Conservation (phyloP, 2,329 filamentous ascomycete genomes). For the Sporothrix brunneoviolacea region DNA sequence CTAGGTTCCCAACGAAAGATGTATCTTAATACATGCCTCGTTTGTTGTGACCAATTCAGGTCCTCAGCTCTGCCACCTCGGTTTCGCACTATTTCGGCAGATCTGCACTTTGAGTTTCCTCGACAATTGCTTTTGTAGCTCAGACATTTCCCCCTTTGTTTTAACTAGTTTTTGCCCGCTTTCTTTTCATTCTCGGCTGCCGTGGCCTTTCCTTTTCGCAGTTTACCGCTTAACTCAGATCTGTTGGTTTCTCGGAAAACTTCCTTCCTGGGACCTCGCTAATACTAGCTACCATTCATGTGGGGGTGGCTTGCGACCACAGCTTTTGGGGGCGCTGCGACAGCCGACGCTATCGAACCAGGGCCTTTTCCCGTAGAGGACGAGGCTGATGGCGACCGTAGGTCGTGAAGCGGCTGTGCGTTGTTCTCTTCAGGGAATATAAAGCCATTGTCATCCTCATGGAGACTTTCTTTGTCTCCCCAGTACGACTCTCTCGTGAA, state of each 20-base stretch:
- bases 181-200: no score
- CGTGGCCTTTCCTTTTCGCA: background rate
- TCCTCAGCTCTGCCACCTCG: no score
- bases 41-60: no score
- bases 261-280: background rate
- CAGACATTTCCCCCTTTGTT: no score
- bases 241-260: background rate
- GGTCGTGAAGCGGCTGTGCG: constrained; percentile 11
- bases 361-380: constrained; percentile 8
- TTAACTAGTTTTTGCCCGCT: no score
- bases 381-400: background rate
- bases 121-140: no score
- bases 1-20: background rate
- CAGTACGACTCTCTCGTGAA: constrained; percentile 23
- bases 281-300: background rate
- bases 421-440: constrained; percentile 10
- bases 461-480: constrained; percentile 19
- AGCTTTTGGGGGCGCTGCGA: constrained; percentile 8
- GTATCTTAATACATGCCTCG: no score
- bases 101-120: no score
- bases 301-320: constrained; percentile 9
- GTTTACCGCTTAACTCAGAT: no score
- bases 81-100: no score
- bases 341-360: background rate
- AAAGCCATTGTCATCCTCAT: constrained; percentile 13